phyloP scores from a whole-genome alignment of 352 stramenopile genomes.

The Globisporangium spinosum region DNA sequence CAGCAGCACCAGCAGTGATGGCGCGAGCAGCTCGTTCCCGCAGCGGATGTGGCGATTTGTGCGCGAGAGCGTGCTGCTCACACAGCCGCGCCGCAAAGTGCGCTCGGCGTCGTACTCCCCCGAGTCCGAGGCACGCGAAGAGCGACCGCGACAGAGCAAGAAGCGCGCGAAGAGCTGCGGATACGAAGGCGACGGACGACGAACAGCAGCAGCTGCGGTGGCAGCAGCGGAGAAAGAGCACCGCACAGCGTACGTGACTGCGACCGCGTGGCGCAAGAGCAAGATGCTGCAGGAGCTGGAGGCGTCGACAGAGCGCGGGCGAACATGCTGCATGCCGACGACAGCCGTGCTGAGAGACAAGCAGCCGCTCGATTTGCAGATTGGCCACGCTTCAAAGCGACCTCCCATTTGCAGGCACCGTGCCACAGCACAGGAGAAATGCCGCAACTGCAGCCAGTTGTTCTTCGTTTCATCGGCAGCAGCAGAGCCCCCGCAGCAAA shows the following conservation, averaged over 20 bases:
- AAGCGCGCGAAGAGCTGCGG: slow-evolving; percentile 15
- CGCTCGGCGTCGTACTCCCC: slow-evolving; percentile 18
- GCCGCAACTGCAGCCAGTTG: slow-evolving; percentile 46
- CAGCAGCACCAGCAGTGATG: not conserved
- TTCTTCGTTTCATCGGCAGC: slow-evolving; percentile 38
- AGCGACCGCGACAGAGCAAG: slow-evolving; percentile 10
- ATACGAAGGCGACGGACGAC: not conserved
- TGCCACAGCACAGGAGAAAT: slow-evolving; percentile 35
- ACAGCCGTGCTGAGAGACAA: slow-evolving; percentile 15
- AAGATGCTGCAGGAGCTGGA: slow-evolving; percentile 43
- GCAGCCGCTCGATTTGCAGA: slow-evolving; percentile 11
- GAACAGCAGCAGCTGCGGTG: not conserved
- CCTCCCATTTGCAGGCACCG: slow-evolving; percentile 14
- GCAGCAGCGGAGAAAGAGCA: not conserved
- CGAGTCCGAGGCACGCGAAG: not conserved
- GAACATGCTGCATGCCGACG: not conserved
- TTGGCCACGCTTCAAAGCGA: not conserved
- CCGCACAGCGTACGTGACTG: slow-evolving; percentile 6
- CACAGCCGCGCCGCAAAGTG: slow-evolving; percentile 7
- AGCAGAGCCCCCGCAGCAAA: slow-evolving; percentile 14
- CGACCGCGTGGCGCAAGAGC: slow-evolving; percentile 35
- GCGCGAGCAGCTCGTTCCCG: slow-evolving; percentile 1
- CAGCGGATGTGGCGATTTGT: slow-evolving; percentile 18
- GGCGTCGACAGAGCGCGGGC: slow-evolving; percentile 13
- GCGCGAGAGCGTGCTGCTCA: slow-evolving; percentile 8